phyloP scores from a whole-genome alignment of 2,329 filamentous ascomycete species.

The Fonsecaea nubica region DNA sequence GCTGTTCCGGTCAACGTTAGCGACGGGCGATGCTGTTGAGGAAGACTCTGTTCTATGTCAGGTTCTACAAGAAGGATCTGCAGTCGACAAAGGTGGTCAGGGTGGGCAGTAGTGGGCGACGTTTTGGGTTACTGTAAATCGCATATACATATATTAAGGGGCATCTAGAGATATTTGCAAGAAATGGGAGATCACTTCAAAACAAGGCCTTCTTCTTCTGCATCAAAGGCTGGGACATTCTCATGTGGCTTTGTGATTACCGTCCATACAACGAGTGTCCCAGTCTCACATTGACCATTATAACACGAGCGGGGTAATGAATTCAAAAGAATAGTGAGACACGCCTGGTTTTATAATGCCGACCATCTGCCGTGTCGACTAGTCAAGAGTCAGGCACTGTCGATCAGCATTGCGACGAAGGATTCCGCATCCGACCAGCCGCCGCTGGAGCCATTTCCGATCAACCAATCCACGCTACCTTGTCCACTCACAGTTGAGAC shows the following conservation, averaged over 20 bases:
- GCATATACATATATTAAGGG: too few relatives aligned
- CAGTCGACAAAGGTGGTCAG: too few relatives aligned
- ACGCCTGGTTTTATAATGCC: background rate
- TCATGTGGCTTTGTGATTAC: too few relatives aligned
- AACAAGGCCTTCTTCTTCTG: too few relatives aligned
- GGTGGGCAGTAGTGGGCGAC: background rate
- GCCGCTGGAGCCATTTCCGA: background rate
- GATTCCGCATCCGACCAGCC: background rate
- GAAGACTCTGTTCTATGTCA: constrained; percentile 4
- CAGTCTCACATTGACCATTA: too few relatives aligned
- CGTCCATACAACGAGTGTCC: too few relatives aligned
- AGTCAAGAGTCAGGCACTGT: background rate
- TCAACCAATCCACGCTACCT: background rate
- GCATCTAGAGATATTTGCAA: too few relatives aligned
- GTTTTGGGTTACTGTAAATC: too few relatives aligned
- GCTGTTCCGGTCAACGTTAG: background rate
- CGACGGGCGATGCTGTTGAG: background rate
- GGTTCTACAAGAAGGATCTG: background rate
- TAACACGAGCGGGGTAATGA: too few relatives aligned
- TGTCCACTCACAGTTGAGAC: background rate
- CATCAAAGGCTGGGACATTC: too few relatives aligned
- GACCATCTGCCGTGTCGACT: background rate
- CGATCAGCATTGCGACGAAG: background rate
- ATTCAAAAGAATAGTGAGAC: too few relatives aligned
- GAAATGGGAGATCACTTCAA: too few relatives aligned